These are phyloP conservation scores for Cercospora sesami DNA, from an alignment of 2,329 filamentous ascomycete genomes.

Conservation along the genomic window DNA sequence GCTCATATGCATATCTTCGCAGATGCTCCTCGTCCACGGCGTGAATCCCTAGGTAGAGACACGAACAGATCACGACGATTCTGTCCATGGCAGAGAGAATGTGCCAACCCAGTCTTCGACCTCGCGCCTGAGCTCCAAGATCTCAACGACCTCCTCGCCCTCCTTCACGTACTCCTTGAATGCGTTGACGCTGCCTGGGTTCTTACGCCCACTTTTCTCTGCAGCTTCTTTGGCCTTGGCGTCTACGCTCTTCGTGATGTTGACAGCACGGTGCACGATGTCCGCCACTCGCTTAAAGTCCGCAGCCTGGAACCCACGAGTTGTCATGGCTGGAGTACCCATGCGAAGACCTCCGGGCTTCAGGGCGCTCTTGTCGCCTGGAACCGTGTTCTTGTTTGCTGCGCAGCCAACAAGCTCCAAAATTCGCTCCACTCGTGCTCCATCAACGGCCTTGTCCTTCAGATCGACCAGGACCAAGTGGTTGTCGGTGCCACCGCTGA, in stretches of 20 bases:
- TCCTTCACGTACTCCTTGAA: conserved; percentile 69
- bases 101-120: conserved; percentile 78
- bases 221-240: conserved; percentile 69
- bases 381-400: conserved; percentile 99
- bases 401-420: conserved; percentile 98
- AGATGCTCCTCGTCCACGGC: not conserved
- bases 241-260: conserved; percentile 74
- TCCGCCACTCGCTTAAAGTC: conserved; percentile 87
- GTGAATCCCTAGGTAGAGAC: not conserved
- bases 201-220: conserved; percentile 66
- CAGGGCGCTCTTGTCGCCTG: conserved; percentile 89
- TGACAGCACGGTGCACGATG: conserved; percentile 80
- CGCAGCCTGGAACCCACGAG: conserved; percentile 81
- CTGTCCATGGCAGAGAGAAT: conserved; percentile 67
- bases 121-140: conserved; percentile 70
- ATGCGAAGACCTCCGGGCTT: conserved; percentile 91
- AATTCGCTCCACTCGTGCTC: conserved; percentile 90
- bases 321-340: conserved; percentile 97
- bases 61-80: conserved; percentile 13
- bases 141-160: conserved; percentile 67
- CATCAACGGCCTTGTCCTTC: conserved; percentile 84
- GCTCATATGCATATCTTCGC: conserved; percentile 3
- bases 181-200: conserved; percentile 62
- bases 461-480: conserved; percentile 92
- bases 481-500: conserved; percentile 94